Conservation (phyloP, 129 eudicot species). For the Ambrosia trifida region DNA sequence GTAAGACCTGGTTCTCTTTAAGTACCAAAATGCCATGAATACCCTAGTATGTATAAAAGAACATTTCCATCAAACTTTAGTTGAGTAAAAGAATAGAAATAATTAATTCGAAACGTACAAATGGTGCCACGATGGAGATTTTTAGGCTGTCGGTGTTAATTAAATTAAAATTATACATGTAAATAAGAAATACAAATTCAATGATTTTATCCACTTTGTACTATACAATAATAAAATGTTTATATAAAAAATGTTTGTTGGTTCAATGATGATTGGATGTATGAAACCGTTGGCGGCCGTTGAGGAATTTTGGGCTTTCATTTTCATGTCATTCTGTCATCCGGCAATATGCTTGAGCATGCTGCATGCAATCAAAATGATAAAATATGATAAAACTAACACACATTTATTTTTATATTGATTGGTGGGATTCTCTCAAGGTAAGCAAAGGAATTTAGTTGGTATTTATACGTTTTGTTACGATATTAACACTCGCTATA, state of each 20-base stretch:
- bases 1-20: too few species aligned
- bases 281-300: conserved; percentile 4
- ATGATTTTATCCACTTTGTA: conserved; percentile 12
- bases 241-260: neutral
- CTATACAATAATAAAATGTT: conserved; percentile 2
- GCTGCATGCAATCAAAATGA: neutral
- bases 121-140: neutral
- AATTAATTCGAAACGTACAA: neutral
- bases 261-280: neutral
- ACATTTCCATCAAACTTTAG: neutral
- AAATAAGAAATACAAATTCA: neutral
- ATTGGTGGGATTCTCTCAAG: neutral
- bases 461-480: too few species aligned
- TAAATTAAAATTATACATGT: too few species aligned
- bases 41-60: neutral
- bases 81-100: neutral
- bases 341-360: conserved; percentile 2
- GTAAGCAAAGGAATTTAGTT: too few species aligned
- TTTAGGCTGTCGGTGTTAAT: neutral
- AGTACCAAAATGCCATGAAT: too few species aligned
- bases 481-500: too few species aligned
- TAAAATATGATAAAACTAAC: neutral
- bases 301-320: neutral
- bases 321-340: neutral
- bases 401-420: neutral